Evolutionary conservation across 495 filamentous ascomycete genomes (phyloP), one percentile per base, ranked within the genome.

Genomic region (Aspergillus cavernicola): DNA sequence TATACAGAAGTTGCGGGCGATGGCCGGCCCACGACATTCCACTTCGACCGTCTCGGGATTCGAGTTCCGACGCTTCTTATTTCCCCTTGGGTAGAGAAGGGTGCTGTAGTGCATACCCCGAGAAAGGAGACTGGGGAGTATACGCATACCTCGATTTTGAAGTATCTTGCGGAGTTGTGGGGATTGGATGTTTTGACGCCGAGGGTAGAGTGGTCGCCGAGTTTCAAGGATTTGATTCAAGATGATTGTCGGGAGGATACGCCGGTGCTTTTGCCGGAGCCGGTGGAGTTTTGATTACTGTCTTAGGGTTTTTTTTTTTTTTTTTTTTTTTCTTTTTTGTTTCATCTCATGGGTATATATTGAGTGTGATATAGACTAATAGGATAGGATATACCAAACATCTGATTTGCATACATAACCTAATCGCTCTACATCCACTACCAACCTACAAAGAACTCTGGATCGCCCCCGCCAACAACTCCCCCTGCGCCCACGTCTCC

Each of bases 41-140:
- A 68, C 43, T 81, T 79, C 52, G 68, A 75, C 58, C 70, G 78
- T 36, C 67, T 79, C n/a, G 76, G 78, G 11, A 60, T 75, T 23
- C 72, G 78, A 11, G 70, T 80, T 10, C 78, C 78, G 0, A 77
- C 77, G 0, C 54, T 78, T 4, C 57, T 81, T 8, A 77, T 78
- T 43, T 80, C 76, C 4, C 76, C 76, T 52, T 63, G 70, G 4
- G 66, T 67, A 2, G 58, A 49, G 9, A 75, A 75, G 56, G 75
- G 74, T 0, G 13, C 63, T 3, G 65, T 80, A 9, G 71, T 78
- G 63, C 62, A 76, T 33, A 52, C 63, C 13, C 65, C 68, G 1
- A 52, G 35, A 11, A 59, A 60, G 9, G 62, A 64, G 32, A 31
- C 52, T 0, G 67, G 63, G 15, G 66, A 73, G 40, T 80, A 76